Percentiles rank a stretch among this genome's conserved stretches.
Evolutionary conservation across 768 basidiomycete genomes (phyloP).

Genomic region (Dacryopinax primogenitus): DNA sequence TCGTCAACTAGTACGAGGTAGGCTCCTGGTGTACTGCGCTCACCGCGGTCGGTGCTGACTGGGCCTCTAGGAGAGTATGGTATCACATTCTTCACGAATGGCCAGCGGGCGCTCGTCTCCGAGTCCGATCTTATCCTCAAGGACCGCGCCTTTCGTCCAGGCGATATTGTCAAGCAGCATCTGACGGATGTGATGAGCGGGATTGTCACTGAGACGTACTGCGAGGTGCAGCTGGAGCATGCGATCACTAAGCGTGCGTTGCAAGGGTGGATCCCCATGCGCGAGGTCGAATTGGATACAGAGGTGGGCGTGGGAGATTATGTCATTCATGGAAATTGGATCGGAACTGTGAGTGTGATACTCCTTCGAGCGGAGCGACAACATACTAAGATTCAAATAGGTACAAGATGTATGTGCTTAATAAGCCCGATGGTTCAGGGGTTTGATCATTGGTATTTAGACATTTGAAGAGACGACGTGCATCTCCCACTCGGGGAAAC

Average conservation of each 20-base stretch:
- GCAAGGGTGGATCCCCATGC: constrained; percentile 47
- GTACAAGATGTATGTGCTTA: constrained; percentile 54
- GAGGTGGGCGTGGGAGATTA: constrained; percentile 68
- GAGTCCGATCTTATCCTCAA: constrained; percentile 58
- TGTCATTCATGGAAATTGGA: constrained; percentile 72
- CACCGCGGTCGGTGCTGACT: neutral
- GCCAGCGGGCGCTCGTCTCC: constrained; percentile 50
- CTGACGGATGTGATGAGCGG: constrained; percentile 63
- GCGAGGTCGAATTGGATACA: constrained; percentile 44
- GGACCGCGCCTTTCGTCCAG: constrained; percentile 63
- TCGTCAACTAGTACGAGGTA: constrained; percentile 45
- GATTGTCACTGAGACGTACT: constrained; percentile 51
- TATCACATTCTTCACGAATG: constrained; percentile 50
- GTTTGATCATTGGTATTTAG: constrained; percentile 29
- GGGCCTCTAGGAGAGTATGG: constrained; percentile 54
- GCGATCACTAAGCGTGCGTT: constrained; percentile 50
- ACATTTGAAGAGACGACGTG: constrained; percentile 73
- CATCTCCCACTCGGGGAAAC: constrained; percentile 47
- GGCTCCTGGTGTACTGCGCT: neutral
- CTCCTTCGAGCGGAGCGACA: constrained; percentile 10
- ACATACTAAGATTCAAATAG: constrained; percentile 27
- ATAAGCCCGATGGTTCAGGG: neutral
- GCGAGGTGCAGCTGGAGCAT: constrained; percentile 59
- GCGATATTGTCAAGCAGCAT: constrained; percentile 71
- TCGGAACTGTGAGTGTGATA: constrained; percentile 56